These are phyloP conservation scores for Mychonastes homosphaera DNA, from an alignment of 139 green algal genomes.

Conservation along the genomic window DNA sequence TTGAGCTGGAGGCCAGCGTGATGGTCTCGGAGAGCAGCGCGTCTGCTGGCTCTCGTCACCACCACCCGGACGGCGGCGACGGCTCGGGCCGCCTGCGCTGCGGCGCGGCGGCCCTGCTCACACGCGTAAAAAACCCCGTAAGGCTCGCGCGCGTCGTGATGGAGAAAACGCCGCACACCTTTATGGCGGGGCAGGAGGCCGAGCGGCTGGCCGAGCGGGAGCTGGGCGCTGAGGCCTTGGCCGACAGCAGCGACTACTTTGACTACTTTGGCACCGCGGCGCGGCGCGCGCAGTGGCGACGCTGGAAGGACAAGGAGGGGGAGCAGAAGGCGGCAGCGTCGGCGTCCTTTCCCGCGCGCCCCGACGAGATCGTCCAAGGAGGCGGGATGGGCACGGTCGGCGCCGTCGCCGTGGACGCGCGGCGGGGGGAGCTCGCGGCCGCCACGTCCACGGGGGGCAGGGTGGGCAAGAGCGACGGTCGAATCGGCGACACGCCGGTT, in stretches of 20 bases:
- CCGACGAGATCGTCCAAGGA: not conserved
- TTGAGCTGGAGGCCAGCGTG: conserved; percentile 13
- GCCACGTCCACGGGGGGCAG: conserved; percentile 28
- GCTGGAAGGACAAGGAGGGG: not conserved
- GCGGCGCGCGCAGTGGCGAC: conserved; percentile 15
- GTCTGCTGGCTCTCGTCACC: conserved; percentile 3
- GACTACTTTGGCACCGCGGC: conserved; percentile 12
- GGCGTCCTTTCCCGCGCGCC: not conserved
- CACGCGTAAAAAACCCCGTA: conserved; percentile 17
- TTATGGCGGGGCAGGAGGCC: conserved; percentile 15
- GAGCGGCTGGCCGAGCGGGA: conserved; percentile 18
- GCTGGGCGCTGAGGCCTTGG: conserved; percentile 13
- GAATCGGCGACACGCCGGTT: conserved; percentile 31
- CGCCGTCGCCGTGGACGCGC: conserved; percentile 22
- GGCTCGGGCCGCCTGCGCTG: not conserved
- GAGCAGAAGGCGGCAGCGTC: not conserved
- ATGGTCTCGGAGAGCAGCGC: not conserved
- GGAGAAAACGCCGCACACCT: conserved; percentile 25
- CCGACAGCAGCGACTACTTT: too few relatives aligned
- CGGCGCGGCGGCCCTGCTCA: conserved; percentile 15
- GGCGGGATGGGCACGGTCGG: conserved; percentile 26
- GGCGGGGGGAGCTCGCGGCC: conserved; percentile 20
- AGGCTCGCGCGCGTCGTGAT: conserved; percentile 17
- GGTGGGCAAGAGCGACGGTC: conserved; percentile 24
- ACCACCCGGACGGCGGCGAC: conserved; percentile 12